A percentile compares a stretch with the other conserved stretches of the same genome.
These are phyloP conservation scores for Pythium guiyangense DNA, from an alignment of 352 stramenopile genomes.

Conservation along the genomic window DNA sequence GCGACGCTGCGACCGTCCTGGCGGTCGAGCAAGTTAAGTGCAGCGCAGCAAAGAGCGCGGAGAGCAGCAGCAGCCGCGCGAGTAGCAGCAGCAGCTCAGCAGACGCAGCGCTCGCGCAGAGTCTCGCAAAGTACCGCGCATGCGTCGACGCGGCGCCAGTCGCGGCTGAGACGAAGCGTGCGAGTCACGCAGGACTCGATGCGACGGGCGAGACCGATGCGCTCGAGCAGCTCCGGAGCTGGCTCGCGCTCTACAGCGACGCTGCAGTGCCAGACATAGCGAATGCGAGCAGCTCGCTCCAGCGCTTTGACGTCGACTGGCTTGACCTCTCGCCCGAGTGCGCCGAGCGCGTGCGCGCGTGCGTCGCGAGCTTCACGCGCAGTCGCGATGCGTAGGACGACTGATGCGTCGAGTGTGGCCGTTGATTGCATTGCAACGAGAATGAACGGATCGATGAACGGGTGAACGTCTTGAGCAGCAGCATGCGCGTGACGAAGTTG, in stretches of 20 bases:
- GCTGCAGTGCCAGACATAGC: constrained; percentile 15
- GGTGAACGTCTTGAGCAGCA: no score
- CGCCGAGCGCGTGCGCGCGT: constrained; percentile 16
- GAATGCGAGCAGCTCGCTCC: constrained; percentile 11
- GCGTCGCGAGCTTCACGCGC: constrained; percentile 21
- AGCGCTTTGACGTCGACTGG: constrained; percentile 23
- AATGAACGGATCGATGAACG: no score
- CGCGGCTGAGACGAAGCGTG: no score
- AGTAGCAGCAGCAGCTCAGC: background rate
- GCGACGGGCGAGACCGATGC: background rate
- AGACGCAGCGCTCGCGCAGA: constrained; percentile 1
- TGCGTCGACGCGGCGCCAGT: background rate
- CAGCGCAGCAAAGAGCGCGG: constrained; percentile 1
- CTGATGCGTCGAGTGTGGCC: no score
- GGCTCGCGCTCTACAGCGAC: constrained; percentile 18
- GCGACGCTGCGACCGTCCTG: background rate
- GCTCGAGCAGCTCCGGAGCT: constrained; percentile 19
- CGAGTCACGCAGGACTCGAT: background rate
- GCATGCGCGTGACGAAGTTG: no score
- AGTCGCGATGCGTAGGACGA: constrained; percentile 6
- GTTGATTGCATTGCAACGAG: no score
- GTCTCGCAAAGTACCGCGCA: constrained; percentile 9
- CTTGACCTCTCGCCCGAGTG: constrained; percentile 22
- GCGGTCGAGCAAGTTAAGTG: constrained; percentile 9
- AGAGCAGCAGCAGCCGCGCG: background rate